These are phyloP conservation scores for Dalbergia cultrata DNA, from an alignment of 306 rosid genomes.

Conservation along the genomic window DNA sequence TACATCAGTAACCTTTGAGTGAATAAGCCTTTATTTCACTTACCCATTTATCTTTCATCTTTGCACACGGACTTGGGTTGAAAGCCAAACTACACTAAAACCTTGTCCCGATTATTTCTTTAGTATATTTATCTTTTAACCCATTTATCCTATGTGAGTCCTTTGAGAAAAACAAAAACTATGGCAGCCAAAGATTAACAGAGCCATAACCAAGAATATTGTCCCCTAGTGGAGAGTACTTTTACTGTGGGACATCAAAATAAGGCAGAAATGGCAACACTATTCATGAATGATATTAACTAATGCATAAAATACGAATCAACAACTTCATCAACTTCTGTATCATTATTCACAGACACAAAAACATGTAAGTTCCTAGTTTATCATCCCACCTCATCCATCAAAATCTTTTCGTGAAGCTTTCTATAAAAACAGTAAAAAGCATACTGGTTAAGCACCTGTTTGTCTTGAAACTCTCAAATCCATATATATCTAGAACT, in stretches of 20 bases:
- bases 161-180: conserved; percentile 9
- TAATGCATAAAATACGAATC: not conserved
- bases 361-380: conserved; percentile 10
- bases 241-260: conserved; percentile 18
- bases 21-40: not conserved
- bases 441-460: conserved; percentile 87
- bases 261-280: not conserved
- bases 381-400: conserved; percentile 2
- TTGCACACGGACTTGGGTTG: not conserved
- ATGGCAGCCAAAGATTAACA: conserved; percentile 11
- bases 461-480: conserved; percentile 99
- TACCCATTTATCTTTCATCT: not conserved
- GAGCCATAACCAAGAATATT: not conserved
- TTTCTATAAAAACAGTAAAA: conserved; percentile 54
- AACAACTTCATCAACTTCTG: conserved; percentile 18
- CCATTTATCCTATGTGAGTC: not conserved
- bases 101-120: conserved; percentile 3
- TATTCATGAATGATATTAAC: not conserved
- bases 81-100: not conserved
- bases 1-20: not conserved
- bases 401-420: conserved; percentile 35
- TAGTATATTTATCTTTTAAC: not conserved
- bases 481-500: conserved; percentile 97
- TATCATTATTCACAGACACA: conserved; percentile 30
- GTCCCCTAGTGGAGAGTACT: conserved; percentile 8